phyloP scores from a whole-genome alignment of 1,284 basidiomycete species.

The Leccinum pachyderme region DNA sequence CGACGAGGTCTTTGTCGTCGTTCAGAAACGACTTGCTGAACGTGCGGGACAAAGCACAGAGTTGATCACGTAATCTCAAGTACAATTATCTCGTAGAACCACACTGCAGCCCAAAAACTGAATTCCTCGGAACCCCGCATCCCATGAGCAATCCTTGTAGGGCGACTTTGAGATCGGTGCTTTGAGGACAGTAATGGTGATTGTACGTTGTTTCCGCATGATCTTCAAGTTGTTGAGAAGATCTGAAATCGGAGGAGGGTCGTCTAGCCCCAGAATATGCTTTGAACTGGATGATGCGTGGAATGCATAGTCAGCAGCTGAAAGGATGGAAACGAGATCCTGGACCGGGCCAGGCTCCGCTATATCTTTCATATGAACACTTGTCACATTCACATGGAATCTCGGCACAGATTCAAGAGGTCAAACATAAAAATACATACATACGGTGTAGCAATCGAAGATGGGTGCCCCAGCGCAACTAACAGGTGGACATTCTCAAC shows the following conservation, averaged over 20 bases:
- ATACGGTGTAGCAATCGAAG: background rate
- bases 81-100: background rate
- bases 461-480: background rate
- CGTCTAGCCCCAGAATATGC: background rate
- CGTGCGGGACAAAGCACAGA: constrained; percentile 1
- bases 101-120: background rate
- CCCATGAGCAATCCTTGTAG: background rate
- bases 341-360: background rate
- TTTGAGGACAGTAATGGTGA: background rate
- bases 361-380: background rate
- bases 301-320: background rate
- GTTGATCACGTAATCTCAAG: constrained; percentile 30
- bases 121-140: background rate
- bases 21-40: background rate
- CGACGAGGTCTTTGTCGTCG: constrained; percentile 1
- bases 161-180: background rate
- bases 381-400: background rate
- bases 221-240: background rate
- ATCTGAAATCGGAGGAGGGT: background rate
- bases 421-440: background rate
- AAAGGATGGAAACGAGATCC: background rate
- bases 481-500: background rate
- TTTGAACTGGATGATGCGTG: background rate
- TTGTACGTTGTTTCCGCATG: background rate
- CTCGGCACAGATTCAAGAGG: background rate